Evolutionary conservation across 2,329 filamentous ascomycete genomes (phyloP).

Genomic region (Alternaria triticimaculans): DNA sequence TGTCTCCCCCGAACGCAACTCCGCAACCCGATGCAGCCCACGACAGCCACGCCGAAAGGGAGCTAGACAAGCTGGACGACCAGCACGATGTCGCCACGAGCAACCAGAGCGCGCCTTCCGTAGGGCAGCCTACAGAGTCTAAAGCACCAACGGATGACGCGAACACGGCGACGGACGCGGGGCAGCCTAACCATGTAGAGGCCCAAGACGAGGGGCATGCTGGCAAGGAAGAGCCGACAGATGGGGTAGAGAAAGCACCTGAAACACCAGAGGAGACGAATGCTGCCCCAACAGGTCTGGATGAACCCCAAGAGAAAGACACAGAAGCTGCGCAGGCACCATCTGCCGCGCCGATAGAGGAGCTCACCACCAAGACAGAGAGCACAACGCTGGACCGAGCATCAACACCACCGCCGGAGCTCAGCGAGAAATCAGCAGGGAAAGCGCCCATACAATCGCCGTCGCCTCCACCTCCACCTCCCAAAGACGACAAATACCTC

Average conservation of each 20-base stretch:
- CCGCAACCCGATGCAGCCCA: slow-evolving; percentile 40
- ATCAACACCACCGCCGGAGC: slow-evolving; percentile 29
- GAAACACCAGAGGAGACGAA: background rate
- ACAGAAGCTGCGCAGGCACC: slow-evolving; percentile 6
- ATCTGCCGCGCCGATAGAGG: slow-evolving; percentile 18
- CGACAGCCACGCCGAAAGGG: slow-evolving; percentile 24
- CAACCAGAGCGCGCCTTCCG: background rate
- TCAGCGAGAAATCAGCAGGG: slow-evolving; percentile 30
- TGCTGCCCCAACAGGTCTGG: background rate
- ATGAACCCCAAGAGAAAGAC: background rate
- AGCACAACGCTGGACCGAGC: slow-evolving; percentile 15
- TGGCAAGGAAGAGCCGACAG: slow-evolving; percentile 5
- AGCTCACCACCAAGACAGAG: slow-evolving; percentile 28
- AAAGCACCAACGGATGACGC: background rate
- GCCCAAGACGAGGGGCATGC: slow-evolving; percentile 11
- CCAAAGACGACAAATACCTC: slow-evolving; percentile 61
- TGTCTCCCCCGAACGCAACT: slow-evolving; percentile 44
- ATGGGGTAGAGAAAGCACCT: background rate
- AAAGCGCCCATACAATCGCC: slow-evolving; percentile 43
- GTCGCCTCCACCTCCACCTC: slow-evolving; percentile 56
- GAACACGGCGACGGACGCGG: slow-evolving; percentile 23
- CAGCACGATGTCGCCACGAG: slow-evolving; percentile 8
- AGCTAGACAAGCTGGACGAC: slow-evolving; percentile 23
- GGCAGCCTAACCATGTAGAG: slow-evolving; percentile 23
- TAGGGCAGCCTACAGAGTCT: background rate